Conservation (phyloP, 1,284 basidiomycete genomes). For the Puccinia hordei region DNA sequence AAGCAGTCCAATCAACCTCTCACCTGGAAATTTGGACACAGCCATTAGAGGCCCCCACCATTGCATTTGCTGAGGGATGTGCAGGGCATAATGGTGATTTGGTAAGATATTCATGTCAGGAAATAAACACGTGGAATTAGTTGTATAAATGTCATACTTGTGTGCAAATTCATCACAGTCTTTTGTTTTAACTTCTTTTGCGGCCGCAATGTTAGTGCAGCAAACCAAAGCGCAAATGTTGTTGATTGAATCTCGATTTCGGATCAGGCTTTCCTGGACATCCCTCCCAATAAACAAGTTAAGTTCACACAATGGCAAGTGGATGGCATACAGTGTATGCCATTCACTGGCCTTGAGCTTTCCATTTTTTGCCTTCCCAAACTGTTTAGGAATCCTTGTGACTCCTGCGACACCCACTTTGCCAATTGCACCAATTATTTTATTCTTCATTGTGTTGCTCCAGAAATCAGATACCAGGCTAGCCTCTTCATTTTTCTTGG, state of each 20-base stretch:
- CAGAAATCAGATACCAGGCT: neutral
- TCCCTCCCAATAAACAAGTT: constrained; percentile 40
- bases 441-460: neutral
- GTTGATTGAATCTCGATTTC: neutral
- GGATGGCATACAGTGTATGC: constrained; percentile 11
- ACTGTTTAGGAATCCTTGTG: neutral
- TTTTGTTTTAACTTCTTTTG: constrained; percentile 32
- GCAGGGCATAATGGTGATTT: constrained; percentile 53
- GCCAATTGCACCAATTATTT: neutral
- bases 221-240: constrained; percentile 50
- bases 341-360: constrained; percentile 14
- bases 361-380: constrained; percentile 16
- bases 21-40: constrained; percentile 51
- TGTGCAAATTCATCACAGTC: constrained; percentile 11
- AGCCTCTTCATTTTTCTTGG: neutral
- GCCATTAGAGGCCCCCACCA: too few relatives aligned
- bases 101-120: constrained; percentile 26
- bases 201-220: constrained; percentile 49
- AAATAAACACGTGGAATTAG: constrained; percentile 17
- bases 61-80: constrained; percentile 45
- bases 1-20: constrained; percentile 49
- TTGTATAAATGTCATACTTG: constrained; percentile 35
- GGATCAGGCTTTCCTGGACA: constrained; percentile 5
- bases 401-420: constrained; percentile 19
- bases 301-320: constrained; percentile 18